Percentiles rank a stretch among this genome's conserved stretches.
Conservation (phyloP, 1,284 basidiomycete species). For the Nidula niveotomentosa region DNA sequence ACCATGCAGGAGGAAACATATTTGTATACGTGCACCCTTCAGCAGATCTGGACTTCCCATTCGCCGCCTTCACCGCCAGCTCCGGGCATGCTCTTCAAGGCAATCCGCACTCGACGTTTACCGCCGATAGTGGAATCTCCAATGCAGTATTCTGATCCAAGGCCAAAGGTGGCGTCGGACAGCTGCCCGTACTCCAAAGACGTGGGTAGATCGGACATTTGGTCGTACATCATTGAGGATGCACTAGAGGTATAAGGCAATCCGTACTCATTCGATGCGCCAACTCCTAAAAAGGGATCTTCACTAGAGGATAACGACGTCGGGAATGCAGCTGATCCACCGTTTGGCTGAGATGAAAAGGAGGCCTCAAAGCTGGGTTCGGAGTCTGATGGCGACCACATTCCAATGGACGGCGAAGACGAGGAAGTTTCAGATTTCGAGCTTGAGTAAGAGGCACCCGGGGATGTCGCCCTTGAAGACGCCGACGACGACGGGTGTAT, state of each 20-base stretch:
- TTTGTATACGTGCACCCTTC: slow-evolving; percentile 18
- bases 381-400: slow-evolving; percentile 18
- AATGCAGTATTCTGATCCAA: slow-evolving; percentile 39
- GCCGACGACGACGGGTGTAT: slow-evolving; percentile 60
- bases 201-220: slow-evolving; percentile 23
- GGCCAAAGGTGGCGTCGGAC: slow-evolving; percentile 32
- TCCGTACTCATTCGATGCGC: slow-evolving; percentile 37
- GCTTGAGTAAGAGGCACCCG: slow-evolving; percentile 23
- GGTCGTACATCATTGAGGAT: slow-evolving; percentile 25
- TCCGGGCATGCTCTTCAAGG: slow-evolving; percentile 60
- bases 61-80: slow-evolving; percentile 64
- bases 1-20: not conserved
- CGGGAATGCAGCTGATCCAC: slow-evolving; percentile 4
- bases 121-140: slow-evolving; percentile 26
- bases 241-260: slow-evolving; percentile 32
- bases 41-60: slow-evolving; percentile 73
- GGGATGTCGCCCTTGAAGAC: slow-evolving; percentile 36
- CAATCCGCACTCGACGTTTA: slow-evolving; percentile 58
- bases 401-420: slow-evolving; percentile 21
- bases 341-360: slow-evolving; percentile 15
- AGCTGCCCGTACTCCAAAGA: slow-evolving; percentile 23
- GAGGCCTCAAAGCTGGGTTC: slow-evolving; percentile 17
- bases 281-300: slow-evolving; percentile 60
- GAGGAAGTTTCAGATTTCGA: slow-evolving; percentile 25
- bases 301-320: slow-evolving; percentile 14